Evolutionary conservation across 192 early-diverging fungal genomes (phyloP).

Genomic region (Allomyces macrogynus): DNA sequence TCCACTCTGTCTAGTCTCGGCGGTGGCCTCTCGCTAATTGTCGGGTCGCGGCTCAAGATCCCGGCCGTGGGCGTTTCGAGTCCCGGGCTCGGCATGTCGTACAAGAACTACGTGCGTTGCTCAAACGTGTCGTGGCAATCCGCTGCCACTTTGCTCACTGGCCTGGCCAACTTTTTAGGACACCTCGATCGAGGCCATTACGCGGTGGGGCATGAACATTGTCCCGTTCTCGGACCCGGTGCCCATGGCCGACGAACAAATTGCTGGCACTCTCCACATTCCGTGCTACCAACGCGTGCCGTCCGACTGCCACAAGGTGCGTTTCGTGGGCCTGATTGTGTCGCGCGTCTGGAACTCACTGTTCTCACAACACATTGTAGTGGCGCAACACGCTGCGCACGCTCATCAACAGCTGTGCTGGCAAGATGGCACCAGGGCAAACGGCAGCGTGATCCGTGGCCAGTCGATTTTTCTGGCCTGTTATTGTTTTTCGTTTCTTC

Average conservation of each 20-base stretch:
- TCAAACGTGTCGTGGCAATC: no score
- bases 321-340: no score
- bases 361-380: background rate
- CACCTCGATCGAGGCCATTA: background rate
- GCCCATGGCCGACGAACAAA: background rate
- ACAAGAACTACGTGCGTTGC: background rate
- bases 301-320: background rate
- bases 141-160: no score
- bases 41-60: background rate
- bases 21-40: background rate
- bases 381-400: background rate
- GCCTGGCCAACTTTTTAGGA: no score
- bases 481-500: no score
- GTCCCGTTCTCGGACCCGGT: background rate
- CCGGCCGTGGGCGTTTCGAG: background rate
- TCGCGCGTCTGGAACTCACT: no score
- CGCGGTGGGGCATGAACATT: background rate
- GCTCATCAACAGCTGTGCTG: background rate
- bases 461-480: no score
- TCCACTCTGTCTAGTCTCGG: background rate
- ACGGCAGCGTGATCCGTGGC: no score
- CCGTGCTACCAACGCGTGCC: background rate
- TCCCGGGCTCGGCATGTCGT: background rate
- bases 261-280: background rate
- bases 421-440: no score